Conservation (phyloP, 2,329 filamentous ascomycete species). For the Eutypella sp. region DNA sequence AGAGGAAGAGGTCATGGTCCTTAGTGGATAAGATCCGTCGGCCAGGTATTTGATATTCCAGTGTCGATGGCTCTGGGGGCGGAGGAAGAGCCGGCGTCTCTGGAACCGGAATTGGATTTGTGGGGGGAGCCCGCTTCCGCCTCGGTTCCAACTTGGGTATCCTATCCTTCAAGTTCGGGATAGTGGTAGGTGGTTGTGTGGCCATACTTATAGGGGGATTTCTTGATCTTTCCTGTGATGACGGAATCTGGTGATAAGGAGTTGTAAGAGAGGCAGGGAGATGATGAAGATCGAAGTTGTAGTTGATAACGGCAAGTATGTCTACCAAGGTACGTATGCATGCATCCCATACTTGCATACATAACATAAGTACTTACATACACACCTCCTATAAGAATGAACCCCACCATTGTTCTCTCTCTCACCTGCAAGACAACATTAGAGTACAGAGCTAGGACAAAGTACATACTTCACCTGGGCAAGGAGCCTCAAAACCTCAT, state of each 20-base stretch:
- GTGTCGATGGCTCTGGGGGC: conserved; percentile 56
- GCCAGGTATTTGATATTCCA: conserved; percentile 61
- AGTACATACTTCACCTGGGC: not conserved
- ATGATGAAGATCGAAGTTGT: not conserved
- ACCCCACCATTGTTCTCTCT: not conserved
- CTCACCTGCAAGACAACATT: too few species aligned
- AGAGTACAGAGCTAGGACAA: too few species aligned
- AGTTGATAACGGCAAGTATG: not conserved
- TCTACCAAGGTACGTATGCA: not conserved
- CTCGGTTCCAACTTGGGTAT: conserved; percentile 66
- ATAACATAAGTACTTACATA: not conserved
- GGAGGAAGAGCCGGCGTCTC: conserved; percentile 68
- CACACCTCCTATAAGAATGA: not conserved
- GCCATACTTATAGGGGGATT: conserved; percentile 11
- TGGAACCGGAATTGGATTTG: conserved; percentile 61
- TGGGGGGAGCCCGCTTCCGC: conserved; percentile 44
- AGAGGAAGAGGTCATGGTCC: conserved; percentile 78
- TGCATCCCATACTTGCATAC: too few species aligned
- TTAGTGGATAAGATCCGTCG: conserved; percentile 75
- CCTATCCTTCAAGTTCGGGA: conserved; percentile 49
- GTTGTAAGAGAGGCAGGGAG: not conserved
- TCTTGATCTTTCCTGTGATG: not conserved
- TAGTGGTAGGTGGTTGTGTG: conserved; percentile 19
- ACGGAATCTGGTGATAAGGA: not conserved
- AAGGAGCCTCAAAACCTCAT: not conserved